Evolutionary conservation across 1,139 yeast species (phyloP), one percentile per base, ranked within the genome.

Genomic region (Candida buenavistaensis): DNA sequence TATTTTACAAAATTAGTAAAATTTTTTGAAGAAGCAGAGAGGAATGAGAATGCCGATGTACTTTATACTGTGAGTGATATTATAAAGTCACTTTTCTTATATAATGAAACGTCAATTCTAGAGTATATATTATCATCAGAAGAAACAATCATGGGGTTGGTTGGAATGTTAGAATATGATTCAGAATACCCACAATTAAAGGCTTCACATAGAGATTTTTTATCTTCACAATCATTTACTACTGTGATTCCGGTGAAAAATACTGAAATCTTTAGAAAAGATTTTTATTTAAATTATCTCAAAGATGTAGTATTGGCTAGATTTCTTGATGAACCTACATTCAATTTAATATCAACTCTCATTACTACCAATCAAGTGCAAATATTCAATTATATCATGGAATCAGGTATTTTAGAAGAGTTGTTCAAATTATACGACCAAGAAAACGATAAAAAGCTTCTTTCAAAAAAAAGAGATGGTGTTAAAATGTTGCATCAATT

Each of bases 81-180:
- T 11, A 57, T 86, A 35, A 90, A 87, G 57, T 72, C 83, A 0
- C 54, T 82, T 26, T 68, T 89, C 15, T 64, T 83, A 26, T 82
- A 83, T 57, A 86, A 85, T 50, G 96, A 90, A 47, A 66, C 79
- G 10, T 55, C 71, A 9, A 66, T 92, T 4, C 60, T 89, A 26
- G 96, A 88, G 40, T 65, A 73, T 28, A 70, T 90, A 36, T 62
- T 87, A 2, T 72, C 75, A 2, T 45, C 57, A 4, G 92, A 84
- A 45, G 74, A 72, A 3, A 68, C 75, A 37, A 71, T 87, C 23
- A 51, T 72, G 47, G 85, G 86, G 1, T 62, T 86, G 5, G 75
- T 83, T 7, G 95, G 96, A 0, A 83, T 88, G n/a, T 62, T 92
- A 32, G 98, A 92, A 55, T 92, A 90, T 57, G 97, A 90, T 54